Evolutionary conservation across 2,329 filamentous ascomycete genomes (phyloP), one percentile per base, ranked within the genome.

Genomic region (Lachnellula subtilissima): DNA sequence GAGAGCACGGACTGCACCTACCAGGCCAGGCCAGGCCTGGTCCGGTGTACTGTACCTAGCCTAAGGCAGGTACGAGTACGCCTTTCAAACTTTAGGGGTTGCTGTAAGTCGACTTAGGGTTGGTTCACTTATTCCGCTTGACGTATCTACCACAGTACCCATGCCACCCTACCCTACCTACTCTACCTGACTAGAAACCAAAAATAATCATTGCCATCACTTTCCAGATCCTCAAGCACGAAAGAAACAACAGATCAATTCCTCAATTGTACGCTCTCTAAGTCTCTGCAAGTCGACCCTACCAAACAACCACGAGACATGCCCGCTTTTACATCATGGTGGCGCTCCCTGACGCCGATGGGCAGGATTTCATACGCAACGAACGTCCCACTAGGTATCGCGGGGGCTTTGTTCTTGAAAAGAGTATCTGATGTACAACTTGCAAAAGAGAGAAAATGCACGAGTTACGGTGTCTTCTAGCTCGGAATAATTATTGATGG

Each of bases 241-340:
- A 58, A 58, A 56, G 42, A 58, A 58, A 56, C 52, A 55, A 55
- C 53, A 50, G 35, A 58, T 56, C 46, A 53, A 53, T 56, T 58
- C 56, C 53, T 55, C 25, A 55, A 48, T 48, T 57, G 47, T 51
- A 57, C 48, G 48, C 52, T 57, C 55, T 52, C 53, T 55, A 53
- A 53, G 48, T 55, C 52, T 53, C 56, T 22, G 4, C 22, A 22
- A 22, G 22, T 22, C 22, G 22, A 22, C 22, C 2, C 22, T 22
- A 22, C 22, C 2, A 22, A 22, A 56, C 46, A 59, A 56, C 50
- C 12, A 59, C 53, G 54, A 59, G 54, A 54, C 45, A 59, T 59
- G 57, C 53, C 54, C 42, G 47, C 53, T 50, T 56, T 59, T 54
- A 56, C 45, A 54, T 54, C 39, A 56, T 56, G 50, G 54, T 28